Conservation (phyloP, 2,329 filamentous ascomycete species). For the Stenocarpella maydis region DNA sequence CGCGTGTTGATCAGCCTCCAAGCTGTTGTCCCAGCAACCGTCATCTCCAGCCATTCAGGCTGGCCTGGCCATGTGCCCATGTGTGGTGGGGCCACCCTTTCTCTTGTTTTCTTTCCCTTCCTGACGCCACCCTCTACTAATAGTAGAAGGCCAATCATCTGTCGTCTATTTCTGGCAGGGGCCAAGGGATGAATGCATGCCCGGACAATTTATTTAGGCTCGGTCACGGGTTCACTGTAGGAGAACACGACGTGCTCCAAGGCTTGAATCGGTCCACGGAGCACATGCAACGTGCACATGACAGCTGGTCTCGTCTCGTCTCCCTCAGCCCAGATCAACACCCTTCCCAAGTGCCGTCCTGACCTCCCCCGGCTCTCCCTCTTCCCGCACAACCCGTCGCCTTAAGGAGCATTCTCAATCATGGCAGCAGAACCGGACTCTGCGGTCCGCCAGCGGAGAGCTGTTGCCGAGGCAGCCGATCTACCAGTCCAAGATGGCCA, state of each 20-base stretch:
- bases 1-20: background rate
- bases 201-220: slow-evolving; percentile 13
- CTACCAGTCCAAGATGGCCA: background rate
- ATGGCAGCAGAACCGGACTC: slow-evolving; percentile 33
- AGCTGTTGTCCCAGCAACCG: slow-evolving; percentile 28
- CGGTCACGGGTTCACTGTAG: slow-evolving; percentile 12
- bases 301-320: background rate
- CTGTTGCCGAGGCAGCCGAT: background rate
- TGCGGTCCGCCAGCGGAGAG: slow-evolving; percentile 33
- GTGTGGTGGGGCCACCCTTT: too few species aligned
- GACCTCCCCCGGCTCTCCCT: background rate
- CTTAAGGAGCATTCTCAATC: background rate
- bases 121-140: too few species aligned
- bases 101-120: too few species aligned
- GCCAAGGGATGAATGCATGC: too few species aligned
- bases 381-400: background rate
- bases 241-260: slow-evolving; percentile 17
- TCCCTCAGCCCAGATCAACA: background rate
- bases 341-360: background rate
- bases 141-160: slow-evolving; percentile 27
- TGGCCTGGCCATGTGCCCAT: too few species aligned
- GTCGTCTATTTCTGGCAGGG: background rate
- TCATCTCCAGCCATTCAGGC: background rate
- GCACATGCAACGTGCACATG: too few species aligned
- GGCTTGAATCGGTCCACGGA: background rate